phyloP scores from a whole-genome alignment of 306 rosid genomes.

The Prosopis cineraria region DNA sequence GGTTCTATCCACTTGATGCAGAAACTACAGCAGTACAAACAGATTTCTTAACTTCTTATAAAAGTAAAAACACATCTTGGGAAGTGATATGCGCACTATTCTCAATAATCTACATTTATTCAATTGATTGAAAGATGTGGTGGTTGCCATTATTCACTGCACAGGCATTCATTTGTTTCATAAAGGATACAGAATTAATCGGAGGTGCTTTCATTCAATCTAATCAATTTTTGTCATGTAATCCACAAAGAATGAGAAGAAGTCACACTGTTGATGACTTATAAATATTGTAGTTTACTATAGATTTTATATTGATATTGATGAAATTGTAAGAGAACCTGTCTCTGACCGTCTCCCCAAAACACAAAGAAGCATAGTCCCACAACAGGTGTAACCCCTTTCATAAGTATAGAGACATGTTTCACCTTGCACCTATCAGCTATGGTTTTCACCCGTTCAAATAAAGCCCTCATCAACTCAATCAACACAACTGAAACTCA shows the following conservation, averaged over 20 bases:
- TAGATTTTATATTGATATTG: not conserved
- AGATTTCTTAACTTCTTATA: not conserved
- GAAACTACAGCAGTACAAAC: slow-evolving; percentile 25
- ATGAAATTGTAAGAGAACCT: not conserved
- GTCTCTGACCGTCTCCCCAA: not conserved
- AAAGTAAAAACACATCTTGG: not conserved
- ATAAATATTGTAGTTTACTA: not conserved
- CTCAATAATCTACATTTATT: not conserved
- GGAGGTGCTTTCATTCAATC: not conserved
- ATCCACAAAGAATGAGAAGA: not conserved
- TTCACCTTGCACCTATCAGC: not conserved
- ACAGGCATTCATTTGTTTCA: not conserved
- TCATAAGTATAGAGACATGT: not conserved
- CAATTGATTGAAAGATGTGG: not conserved
- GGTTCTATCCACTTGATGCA: not conserved
- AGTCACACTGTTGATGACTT: not conserved
- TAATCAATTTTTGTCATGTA: too few species aligned
- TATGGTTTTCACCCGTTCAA: not conserved
- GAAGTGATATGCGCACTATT: not conserved
- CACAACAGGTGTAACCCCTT: not conserved
- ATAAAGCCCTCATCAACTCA: not conserved
- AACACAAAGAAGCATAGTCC: not conserved
- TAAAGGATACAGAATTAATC: not conserved
- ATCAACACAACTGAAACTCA: not conserved
- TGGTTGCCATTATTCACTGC: not conserved